Evolutionary conservation across 768 basidiomycete species (phyloP), one percentile per base, ranked within the genome.

Genomic region (Xerocomellus dryophilus): DNA sequence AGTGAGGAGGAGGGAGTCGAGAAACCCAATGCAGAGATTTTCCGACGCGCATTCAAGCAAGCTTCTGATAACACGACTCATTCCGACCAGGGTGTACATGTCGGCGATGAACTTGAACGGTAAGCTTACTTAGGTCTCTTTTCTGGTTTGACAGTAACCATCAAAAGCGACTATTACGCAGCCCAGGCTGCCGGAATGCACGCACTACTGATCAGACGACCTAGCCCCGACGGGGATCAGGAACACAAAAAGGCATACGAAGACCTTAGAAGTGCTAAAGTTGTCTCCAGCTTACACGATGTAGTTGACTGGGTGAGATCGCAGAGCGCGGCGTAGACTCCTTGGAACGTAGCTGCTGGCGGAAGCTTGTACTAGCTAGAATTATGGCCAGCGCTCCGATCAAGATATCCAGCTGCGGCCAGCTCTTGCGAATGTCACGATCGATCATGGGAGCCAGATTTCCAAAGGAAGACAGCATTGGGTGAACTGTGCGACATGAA

Each of bases 51-150:
- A 5, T 62, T 74, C 34, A 69, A 44, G 18, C 43, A 46, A n/a
- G 54, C 53, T 9, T 21, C 50, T 4, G 49, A 43, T 15, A 20
- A 35, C 20, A 10, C 36, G 12, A 15, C 31, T 5, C 44, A 35
- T 38, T 29, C 50, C 7, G 48, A 62, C 34, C 74, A 86, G 61
- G 79, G 78, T 34, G 62, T 91, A 18, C 90, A 93, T 58, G 78
- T 92, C 38, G 90, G 90, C 1, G 90, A 93, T 64, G 88, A 91
- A 57, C 65, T 89, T 29, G 65, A 75, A 45, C 78, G 79, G 90
- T 89, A 60, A 57, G 79, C 58, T 40, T n/a, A 17, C 29, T 42
- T 5, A 21, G 47, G 23, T 21, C 14, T 18, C n/a, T 36, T 21
- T 27, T 45, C 10, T 36, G 25, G 23, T 32, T 47, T 43, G 34